phyloP scores from a whole-genome alignment of 495 filamentous ascomycete genomes.

The Hapsidospora chrysogenum region DNA sequence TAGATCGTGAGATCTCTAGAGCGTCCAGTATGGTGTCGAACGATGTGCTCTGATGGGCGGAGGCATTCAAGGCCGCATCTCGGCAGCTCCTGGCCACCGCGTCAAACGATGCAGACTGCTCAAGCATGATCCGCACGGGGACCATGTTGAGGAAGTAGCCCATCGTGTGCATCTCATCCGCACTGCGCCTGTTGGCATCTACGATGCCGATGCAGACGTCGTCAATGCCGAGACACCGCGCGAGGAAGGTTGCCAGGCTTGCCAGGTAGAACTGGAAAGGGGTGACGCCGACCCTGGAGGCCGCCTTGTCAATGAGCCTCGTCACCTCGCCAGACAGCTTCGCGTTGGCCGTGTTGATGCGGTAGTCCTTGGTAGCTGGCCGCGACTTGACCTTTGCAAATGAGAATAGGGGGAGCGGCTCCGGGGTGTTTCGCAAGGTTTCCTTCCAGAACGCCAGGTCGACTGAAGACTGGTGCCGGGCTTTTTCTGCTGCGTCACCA shows the following conservation, averaged over 20 bases:
- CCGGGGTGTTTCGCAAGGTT: background rate
- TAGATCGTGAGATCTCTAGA: slow-evolving; percentile 7
- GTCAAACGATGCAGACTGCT: slow-evolving; percentile 3
- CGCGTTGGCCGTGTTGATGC: background rate
- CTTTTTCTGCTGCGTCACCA: background rate
- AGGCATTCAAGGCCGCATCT: slow-evolving; percentile 10
- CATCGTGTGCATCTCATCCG: slow-evolving; percentile 13
- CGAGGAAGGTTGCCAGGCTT: slow-evolving; percentile 12
- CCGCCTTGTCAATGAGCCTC: background rate
- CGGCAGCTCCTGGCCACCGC: slow-evolving; percentile 3
- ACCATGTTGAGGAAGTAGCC: slow-evolving; percentile 33
- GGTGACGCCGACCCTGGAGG: slow-evolving; percentile 11
- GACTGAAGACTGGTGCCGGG: too few relatives aligned
- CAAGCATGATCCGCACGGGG: slow-evolving; percentile 20
- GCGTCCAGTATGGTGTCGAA: slow-evolving; percentile 16
- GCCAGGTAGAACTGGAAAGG: slow-evolving; percentile 18
- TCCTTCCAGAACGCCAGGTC: background rate
- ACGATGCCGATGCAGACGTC: slow-evolving; percentile 18
- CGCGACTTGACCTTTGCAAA: background rate
- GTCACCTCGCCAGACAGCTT: background rate
- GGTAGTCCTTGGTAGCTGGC: too few relatives aligned
- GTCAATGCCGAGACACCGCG: slow-evolving; percentile 9
- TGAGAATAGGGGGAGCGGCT: background rate
- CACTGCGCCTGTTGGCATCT: slow-evolving; percentile 20
- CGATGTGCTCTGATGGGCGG: too few relatives aligned